phyloP scores from a whole-genome alignment of 768 basidiomycete species.

The Russula virescens region DNA sequence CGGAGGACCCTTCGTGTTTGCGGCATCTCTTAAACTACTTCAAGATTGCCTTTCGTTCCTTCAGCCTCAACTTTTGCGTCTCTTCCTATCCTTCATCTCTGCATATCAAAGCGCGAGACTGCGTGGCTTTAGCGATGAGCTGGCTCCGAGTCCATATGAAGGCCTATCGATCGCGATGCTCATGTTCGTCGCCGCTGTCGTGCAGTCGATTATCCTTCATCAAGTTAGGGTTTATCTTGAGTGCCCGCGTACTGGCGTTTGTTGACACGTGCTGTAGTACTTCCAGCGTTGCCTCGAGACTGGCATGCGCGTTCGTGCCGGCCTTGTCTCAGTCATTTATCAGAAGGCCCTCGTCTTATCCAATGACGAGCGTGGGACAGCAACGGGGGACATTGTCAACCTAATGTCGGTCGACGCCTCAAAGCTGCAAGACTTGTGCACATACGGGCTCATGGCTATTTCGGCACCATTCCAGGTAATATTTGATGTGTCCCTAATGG shows the following conservation, averaged over 20 bases:
- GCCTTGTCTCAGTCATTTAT: constrained; percentile 82
- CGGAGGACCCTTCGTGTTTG: constrained; percentile 65
- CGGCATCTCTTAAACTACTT: constrained; percentile 59
- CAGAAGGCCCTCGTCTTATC: constrained; percentile 80
- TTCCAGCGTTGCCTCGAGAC: constrained; percentile 80
- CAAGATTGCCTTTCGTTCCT: constrained; percentile 80
- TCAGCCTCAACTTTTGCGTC: constrained; percentile 82
- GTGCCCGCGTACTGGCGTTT: not conserved
- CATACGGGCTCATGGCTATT: constrained; percentile 77
- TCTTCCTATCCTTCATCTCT: constrained; percentile 76
- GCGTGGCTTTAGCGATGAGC: constrained; percentile 25
- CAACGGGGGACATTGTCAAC: constrained; percentile 92
- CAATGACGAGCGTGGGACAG: constrained; percentile 74
- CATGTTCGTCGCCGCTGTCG: constrained; percentile 79
- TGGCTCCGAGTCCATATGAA: constrained; percentile 40
- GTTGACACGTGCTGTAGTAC: constrained; percentile 44
- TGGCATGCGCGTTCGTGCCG: constrained; percentile 91
- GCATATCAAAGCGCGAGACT: constrained; percentile 56
- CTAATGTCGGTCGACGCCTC: constrained; percentile 86
- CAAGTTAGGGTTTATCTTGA: constrained; percentile 43
- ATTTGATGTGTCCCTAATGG: not conserved
- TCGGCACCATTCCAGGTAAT: constrained; percentile 79
- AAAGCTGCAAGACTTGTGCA: constrained; percentile 73
- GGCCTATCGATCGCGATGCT: constrained; percentile 70
- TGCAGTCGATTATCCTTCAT: constrained; percentile 74